Evolutionary conservation across 2,329 filamentous ascomycete species (phyloP), one percentile per base, ranked within the genome.

Genomic region (Sordariomycetes sp.): DNA sequence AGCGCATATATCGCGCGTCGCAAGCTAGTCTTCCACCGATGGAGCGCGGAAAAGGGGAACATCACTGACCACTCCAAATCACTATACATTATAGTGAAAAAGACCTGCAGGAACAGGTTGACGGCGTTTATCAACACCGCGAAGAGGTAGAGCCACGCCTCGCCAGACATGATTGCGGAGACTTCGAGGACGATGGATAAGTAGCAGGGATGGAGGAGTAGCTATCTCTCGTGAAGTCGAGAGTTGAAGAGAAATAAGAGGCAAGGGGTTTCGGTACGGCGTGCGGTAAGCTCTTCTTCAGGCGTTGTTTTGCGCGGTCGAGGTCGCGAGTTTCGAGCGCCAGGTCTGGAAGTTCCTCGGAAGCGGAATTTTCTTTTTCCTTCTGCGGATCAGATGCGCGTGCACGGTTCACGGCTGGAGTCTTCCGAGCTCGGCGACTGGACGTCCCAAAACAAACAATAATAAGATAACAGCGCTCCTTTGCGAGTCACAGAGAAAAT

Each of bases 31-130:
- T 20, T 8, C 45, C 45, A 4, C 45, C n/a, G 45, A 50, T 50
- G 20, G 13, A 22, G 45, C 45, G 4, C 45, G 22, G 45, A 20
- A 10, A n/a, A 22, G 22, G 45, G 45, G 20, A 10, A 13, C 17
- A 22, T n/a, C 39, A 79, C 89, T 68, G 78, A 95, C 91, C 94
- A 99, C 87, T 99, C 94, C 68, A 99, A 76, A 81, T 99, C 94
- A 74, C 90, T 96, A 78, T 97, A 99, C 95, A 99, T 99, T 70
- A 99, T 99, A 59, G 94, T 99, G 79, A 99, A 99, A 82, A 99
- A 99, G 67, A 99, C 94, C 78, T 99, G 95, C 59, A 99, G 82
- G 76, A 99, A 99, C 69, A 99, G 83, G 80, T 99, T 99, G 84
- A 99, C 91, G 78, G 94, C 94, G 79, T 99, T 99, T 80, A 99